phyloP scores from a whole-genome alignment of 768 basidiomycete species.

The Coprinopsis sp. region DNA sequence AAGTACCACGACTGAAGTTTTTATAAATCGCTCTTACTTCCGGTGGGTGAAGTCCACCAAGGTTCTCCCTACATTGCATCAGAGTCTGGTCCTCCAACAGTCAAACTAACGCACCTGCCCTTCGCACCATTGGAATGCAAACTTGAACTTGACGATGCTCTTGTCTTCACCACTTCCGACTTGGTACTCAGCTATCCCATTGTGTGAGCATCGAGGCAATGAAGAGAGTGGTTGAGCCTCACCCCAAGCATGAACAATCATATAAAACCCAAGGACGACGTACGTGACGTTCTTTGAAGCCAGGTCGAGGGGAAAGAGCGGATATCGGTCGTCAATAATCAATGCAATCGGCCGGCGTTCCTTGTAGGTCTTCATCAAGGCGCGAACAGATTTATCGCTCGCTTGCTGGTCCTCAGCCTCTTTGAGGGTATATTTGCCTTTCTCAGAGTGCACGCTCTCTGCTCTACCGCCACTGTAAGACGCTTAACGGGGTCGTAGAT shows the following conservation, averaged over 20 bases:
- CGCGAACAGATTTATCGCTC: constrained; percentile 65
- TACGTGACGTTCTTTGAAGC: constrained; percentile 39
- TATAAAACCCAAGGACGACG: constrained; percentile 66
- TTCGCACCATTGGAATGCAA: constrained; percentile 81
- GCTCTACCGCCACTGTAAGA: constrained; percentile 64
- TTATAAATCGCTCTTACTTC: background rate
- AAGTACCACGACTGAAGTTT: too few species aligned
- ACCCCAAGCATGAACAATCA: constrained; percentile 71
- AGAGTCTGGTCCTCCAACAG: background rate
- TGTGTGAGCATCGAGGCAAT: background rate
- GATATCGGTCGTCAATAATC: constrained; percentile 71
- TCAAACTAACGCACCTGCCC: constrained; percentile 43
- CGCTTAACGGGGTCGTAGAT: background rate
- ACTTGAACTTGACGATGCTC: constrained; percentile 72
- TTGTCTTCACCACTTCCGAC: constrained; percentile 40
- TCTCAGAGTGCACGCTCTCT: constrained; percentile 44
- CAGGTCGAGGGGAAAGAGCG: constrained; percentile 68
- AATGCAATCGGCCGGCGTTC: constrained; percentile 60
- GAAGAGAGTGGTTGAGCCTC: constrained; percentile 16
- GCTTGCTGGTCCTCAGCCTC: constrained; percentile 63
- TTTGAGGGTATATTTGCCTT: constrained; percentile 35
- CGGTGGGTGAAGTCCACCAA: constrained; percentile 35
- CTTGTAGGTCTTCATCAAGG: constrained; percentile 55
- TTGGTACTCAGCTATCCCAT: constrained; percentile 57
- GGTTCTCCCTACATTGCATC: constrained; percentile 34